Base-by-base conservation (phyloP, 2,329 filamentous ascomycete species). In the Penicillium psychrosexuale region DNA sequence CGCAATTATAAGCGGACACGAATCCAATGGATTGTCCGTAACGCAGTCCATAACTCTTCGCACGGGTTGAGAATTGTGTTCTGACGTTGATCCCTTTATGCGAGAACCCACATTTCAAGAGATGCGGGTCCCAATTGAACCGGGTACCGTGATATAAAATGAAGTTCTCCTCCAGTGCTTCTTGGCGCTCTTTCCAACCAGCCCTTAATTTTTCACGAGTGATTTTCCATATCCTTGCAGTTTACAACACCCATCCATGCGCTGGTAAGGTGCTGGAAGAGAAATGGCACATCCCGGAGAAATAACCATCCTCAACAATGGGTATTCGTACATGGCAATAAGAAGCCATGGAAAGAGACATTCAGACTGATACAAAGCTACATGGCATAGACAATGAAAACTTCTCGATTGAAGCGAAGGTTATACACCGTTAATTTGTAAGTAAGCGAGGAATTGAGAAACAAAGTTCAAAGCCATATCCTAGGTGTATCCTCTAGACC, bases 231-330 rank as follows among this genome's bases (percentile, higher is more conserved):
- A 5, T 34, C 19, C 13, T 2, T 33, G 30, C 17, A 2, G 5
- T 22, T 11, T 15, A 11, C 28, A 3, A 8, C 17, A 22, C 13
- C 17, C 4, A 33, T 22, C 19, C 8, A 12, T 33, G 30, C 45
- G 13, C 34, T 38, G 17, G 44, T 7, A 44, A 51, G 24, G 19
- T 30, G 8, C 28, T 51, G 5, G 45, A 47, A 36, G 28, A 45
- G 19, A 37, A 55, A 22, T 36, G 17, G 28, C 45, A 48, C 2
- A 49, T 47, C 39, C 8, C 40, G 1, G 36, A 38, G 8, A 48
- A 48, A 48, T 8, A 42, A 58, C 7, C 46, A 40, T 27, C 50
- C 51, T 13, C 6, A 44, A 51, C 27, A 45, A 8, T 44, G 51
- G 8, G n/a, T 44, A 3, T 15, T 11, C 1, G 4, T 15, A 9